Evolutionary conservation across 1,139 yeast genomes (phyloP), one percentile per base, ranked within the genome.

Genomic region (Protomyces macrosporus): DNA sequence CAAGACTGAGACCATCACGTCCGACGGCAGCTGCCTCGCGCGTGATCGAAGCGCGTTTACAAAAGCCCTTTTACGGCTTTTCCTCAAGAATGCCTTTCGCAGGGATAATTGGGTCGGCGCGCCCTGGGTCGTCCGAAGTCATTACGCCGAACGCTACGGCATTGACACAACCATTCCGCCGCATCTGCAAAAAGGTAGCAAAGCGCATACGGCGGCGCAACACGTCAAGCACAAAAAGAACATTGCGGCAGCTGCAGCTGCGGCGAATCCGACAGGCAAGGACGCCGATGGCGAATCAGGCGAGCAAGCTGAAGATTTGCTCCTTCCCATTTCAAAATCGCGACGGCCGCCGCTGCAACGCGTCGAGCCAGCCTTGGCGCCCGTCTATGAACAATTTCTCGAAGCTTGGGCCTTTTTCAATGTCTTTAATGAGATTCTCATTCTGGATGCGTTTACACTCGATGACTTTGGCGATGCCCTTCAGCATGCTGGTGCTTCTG

Each of bases 101-200:
- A 82, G 97, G 69, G 89, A 93, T 3, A 82, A 86, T 65, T 88
- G 88, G 79, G 81, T 87, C 53, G 97, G 98, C 1, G 95, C 98
- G 1, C 98, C 98, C 0, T 93, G 98, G 98, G 85, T 93, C 23
- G 95, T 93, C n/a, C 88, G 87, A 72, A 84, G 83, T 40, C 85
- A 86, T 69, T 90, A 84, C 73, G 79, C 79, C 7, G 68, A 68
- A 39, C 71, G 69, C 64, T 75, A 76, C 69, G 65, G 75, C 62
- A 73, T 77, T 57, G 76, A 76, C 55, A 72, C 74, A 36, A 71
- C 68, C 50, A 67, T 74, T 51, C 78, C 79, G 1, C 66, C 69
- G 16, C 73, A 75, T 56, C 65, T 75, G 39, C 45, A 65, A 53
- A 62, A 66, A 35, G 60, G 37, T 12, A 67, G 66, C 50, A 68